A percentile compares a stretch with the other conserved stretches of the same genome.
Evolutionary conservation across 805 yeast genomes (phyloP).

Genomic region (Isabelozyma gotoi): DNA sequence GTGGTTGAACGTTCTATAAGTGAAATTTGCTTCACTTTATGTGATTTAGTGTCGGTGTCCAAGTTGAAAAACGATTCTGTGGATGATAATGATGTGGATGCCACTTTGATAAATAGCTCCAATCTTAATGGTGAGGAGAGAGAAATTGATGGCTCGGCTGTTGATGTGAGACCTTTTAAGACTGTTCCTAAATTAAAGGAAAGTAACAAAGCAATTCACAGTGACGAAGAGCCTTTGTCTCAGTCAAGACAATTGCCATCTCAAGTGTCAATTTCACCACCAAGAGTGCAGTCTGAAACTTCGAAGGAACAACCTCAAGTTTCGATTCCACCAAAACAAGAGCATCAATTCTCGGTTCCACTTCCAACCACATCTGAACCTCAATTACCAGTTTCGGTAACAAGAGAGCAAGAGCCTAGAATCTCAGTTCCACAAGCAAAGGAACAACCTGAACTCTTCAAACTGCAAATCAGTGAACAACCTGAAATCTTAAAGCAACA

Average conservation of each 20-base stretch:
- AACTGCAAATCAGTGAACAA: too few species aligned
- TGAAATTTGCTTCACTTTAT: slow-evolving; percentile 66
- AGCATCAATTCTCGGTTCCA: too few species aligned
- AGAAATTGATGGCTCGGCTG: slow-evolving; percentile 20
- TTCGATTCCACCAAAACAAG: neutral
- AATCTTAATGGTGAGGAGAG: slow-evolving; percentile 3
- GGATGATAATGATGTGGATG: slow-evolving; percentile 5
- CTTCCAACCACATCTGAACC: too few species aligned
- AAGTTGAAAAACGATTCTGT: slow-evolving; percentile 35
- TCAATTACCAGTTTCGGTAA: too few species aligned
- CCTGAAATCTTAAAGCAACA: too few species aligned
- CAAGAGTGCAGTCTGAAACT: neutral
- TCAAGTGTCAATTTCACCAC: too few species aligned
- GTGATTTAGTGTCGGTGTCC: slow-evolving; percentile 57
- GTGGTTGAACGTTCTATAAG: slow-evolving; percentile 74
- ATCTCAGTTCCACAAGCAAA: too few species aligned
- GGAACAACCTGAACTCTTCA: too few species aligned
- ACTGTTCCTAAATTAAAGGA: slow-evolving; percentile 55
- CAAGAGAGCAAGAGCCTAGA: too few species aligned
- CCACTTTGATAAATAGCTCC: slow-evolving; percentile 7
- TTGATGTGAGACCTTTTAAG: slow-evolving; percentile 65
- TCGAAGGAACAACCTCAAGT: neutral
- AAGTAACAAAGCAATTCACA: too few species aligned
- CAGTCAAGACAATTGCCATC: too few species aligned
- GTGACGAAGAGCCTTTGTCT: too few species aligned